Evolutionary conservation across 2,329 filamentous ascomycete species (phyloP).

Genomic region (Colletotrichum aenigma): DNA sequence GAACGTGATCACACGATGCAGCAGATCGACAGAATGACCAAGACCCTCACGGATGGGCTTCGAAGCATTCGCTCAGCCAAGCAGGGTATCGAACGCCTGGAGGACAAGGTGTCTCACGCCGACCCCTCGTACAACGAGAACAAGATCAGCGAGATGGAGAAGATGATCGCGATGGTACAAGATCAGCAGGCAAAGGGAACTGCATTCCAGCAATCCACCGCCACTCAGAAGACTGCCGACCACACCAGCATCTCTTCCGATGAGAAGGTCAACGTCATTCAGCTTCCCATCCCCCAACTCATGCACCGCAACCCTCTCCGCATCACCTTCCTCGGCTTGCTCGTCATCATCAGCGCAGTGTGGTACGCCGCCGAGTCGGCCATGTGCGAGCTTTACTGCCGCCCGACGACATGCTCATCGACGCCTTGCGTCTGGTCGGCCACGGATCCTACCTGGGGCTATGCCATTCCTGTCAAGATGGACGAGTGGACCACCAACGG

Average conservation of each 20-base stretch:
- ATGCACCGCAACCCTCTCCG: slow-evolving; percentile 45
- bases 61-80: slow-evolving; percentile 59
- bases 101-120: slow-evolving; percentile 52
- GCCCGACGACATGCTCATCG: slow-evolving; percentile 52
- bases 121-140: slow-evolving; percentile 28
- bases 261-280: slow-evolving; percentile 28
- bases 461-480: slow-evolving; percentile 64
- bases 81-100: slow-evolving; percentile 62
- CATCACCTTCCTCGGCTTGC: slow-evolving; percentile 52
- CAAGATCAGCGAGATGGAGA: neutral
- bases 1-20: slow-evolving; percentile 45
- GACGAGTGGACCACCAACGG: slow-evolving; percentile 66
- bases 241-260: neutral
- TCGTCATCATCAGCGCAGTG: slow-evolving; percentile 45
- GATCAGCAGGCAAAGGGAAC: slow-evolving; percentile 11
- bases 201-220: neutral
- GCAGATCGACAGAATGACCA: slow-evolving; percentile 54
- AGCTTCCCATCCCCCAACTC: slow-evolving; percentile 49
- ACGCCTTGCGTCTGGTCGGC: slow-evolving; percentile 58
- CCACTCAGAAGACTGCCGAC: neutral
- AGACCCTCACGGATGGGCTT: slow-evolving; percentile 54
- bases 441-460: slow-evolving; percentile 65
- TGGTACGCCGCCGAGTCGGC: slow-evolving; percentile 61
- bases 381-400: slow-evolving; percentile 60
- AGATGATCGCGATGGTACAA: neutral